Percentiles rank a stretch among this genome's conserved stretches.
These are phyloP conservation scores for Cucurbita ficifolia DNA, from an alignment of 306 rosid species.

Conservation along the genomic window DNA sequence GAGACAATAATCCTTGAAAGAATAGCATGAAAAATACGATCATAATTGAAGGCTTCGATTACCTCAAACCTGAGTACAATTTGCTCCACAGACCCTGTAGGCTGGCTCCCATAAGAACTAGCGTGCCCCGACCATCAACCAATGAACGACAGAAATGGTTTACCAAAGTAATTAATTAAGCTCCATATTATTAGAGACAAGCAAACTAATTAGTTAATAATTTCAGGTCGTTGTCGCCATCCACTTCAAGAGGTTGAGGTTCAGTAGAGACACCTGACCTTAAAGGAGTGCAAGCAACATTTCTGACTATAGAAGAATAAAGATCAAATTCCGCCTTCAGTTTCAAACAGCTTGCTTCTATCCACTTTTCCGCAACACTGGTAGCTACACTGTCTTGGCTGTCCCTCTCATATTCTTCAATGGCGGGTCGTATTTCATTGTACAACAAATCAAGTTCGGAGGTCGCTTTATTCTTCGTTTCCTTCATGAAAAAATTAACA, in stretches of 20 bases:
- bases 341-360: conserved; percentile 66
- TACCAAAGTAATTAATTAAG: not conserved
- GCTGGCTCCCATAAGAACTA: not conserved
- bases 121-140: not conserved
- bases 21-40: not conserved
- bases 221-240: conserved; percentile 30
- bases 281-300: conserved; percentile 36
- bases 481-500: conserved; percentile 23
- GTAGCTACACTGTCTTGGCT: conserved; percentile 86
- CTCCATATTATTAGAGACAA: not conserved
- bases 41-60: not conserved
- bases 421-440: conserved; percentile 88
- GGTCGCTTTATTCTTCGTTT: conserved; percentile 40
- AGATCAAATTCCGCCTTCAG: conserved; percentile 79
- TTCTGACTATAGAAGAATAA: conserved; percentile 47
- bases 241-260: conserved; percentile 26
- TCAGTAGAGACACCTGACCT: conserved; percentile 23
- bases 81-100: not conserved
- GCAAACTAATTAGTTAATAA: conserved; percentile 27
- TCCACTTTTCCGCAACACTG: conserved; percentile 91
- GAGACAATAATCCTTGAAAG: not conserved
- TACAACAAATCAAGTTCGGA: conserved; percentile 55
- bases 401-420: conserved; percentile 93
- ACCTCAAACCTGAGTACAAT: not conserved
- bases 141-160: not conserved